Base-by-base conservation (phyloP, 2,329 filamentous ascomycete genomes). In the Kalmusia sp. region DNA sequence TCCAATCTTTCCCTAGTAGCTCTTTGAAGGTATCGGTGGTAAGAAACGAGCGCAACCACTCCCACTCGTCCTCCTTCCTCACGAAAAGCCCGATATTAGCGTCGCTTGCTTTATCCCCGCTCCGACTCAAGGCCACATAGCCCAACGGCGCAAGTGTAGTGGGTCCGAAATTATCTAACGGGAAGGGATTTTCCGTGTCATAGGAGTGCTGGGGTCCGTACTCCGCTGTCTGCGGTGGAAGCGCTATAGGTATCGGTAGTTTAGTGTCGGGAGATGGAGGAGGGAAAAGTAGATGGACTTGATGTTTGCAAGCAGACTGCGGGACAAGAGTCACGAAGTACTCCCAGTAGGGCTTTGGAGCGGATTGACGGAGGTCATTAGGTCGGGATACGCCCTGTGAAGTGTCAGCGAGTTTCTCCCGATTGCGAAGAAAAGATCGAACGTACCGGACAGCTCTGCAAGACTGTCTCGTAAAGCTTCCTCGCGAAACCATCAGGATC, bases 41-140 rank as follows among this genome's bases (percentile, higher is more conserved):
- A 59, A 82, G 62, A 14, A 79, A 76, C 1, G 61, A 58, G 19
- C 65, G 67, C 22, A 77, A 58, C 75, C 75, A 77, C 1, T 73
- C 57, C 54, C 71, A 81, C 57, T 80, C 77, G 39, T 61, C 59
- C 15, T 77, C 72, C 0, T 59, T 58, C 28, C 65, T 56, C 2
- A 60, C 59, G 37, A 58, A 62, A n/a, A 62, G 47, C 11, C 57
- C 58, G 15, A 58, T 48, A 37, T 61, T 61, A n/a, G 34, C 49
- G 27, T 61, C 56, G 24, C 24, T 37, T 27, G 47, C 51, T 44
- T 61, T 61, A 44, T 61, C 58, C 2, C 57, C 58, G 19, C 55
- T 60, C 1, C 62, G 51, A 2, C 54, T 61, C 14, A 64, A 57
- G n/a, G 59, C 55, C 12, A 65, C 51, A 41, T 57, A 70, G 28